These are phyloP conservation scores for Parastagonospora avenae DNA, from an alignment of 2,329 filamentous ascomycete genomes.

Conservation along the genomic window DNA sequence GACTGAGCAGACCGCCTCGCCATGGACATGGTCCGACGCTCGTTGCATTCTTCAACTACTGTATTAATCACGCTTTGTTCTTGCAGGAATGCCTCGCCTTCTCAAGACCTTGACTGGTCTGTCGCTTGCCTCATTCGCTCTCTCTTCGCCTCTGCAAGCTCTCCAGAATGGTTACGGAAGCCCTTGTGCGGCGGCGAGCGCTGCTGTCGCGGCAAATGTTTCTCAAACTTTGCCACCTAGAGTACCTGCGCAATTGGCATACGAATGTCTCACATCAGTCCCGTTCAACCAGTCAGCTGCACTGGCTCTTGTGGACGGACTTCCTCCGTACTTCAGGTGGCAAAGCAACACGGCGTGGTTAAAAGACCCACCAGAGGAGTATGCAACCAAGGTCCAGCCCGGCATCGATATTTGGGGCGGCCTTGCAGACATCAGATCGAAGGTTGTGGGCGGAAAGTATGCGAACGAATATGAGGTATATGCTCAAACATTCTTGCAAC, in stretches of 20 bases:
- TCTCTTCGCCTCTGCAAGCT: conserved; percentile 33
- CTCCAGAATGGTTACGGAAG: conserved; percentile 32
- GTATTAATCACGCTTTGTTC: neutral
- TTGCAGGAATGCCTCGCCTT: conserved; percentile 33
- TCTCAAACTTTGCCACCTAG: conserved; percentile 38
- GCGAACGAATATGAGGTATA: conserved; percentile 49
- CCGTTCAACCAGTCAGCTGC: conserved; percentile 52
- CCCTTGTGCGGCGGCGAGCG: conserved; percentile 41
- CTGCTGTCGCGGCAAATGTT: conserved; percentile 31
- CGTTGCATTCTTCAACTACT: neutral
- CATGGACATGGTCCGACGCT: too few species aligned
- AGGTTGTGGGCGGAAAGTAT: conserved; percentile 45
- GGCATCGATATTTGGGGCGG: conserved; percentile 50
- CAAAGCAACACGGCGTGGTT: conserved; percentile 53
- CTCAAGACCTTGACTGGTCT: conserved; percentile 25
- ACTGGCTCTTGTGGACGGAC: conserved; percentile 48
- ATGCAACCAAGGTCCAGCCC: conserved; percentile 52
- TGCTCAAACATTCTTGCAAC: neutral
- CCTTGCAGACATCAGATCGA: conserved; percentile 46
- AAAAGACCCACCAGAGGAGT: conserved; percentile 53
- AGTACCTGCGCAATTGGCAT: conserved; percentile 52
- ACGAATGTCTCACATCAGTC: conserved; percentile 53
- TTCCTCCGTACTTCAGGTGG: conserved; percentile 54
- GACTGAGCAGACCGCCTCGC: neutral
- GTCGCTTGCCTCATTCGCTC: conserved; percentile 32